These are phyloP conservation scores for Acanthamoeba royreba DNA, from an alignment of 208 protist genomes.

Conservation along the genomic window DNA sequence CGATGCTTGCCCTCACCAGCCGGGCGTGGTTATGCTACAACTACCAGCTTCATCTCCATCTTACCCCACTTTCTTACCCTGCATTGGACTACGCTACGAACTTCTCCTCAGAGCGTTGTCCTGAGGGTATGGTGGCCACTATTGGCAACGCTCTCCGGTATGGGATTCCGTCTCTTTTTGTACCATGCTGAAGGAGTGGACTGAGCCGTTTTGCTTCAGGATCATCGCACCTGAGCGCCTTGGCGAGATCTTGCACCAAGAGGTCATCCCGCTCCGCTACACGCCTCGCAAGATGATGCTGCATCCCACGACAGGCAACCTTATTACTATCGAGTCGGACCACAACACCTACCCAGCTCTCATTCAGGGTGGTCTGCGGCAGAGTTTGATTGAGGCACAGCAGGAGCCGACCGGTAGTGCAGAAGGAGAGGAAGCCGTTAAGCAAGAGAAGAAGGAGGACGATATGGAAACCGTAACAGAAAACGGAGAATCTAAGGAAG, in stretches of 20 bases:
- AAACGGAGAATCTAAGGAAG: conserved; percentile 37
- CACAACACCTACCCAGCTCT: conserved; percentile 67
- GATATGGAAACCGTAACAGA: conserved; percentile 27
- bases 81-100: conserved; percentile 76
- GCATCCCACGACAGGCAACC: conserved; percentile 67
- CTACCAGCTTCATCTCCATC: conserved; percentile 61
- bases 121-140: conserved; percentile 84
- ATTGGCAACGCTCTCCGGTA: conserved; percentile 69
- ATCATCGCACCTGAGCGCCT: conserved; percentile 76
- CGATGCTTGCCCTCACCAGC: conserved; percentile 85
- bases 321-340: conserved; percentile 85
- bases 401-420: neutral
- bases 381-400: neutral
- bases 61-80: conserved; percentile 83
- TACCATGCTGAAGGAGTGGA: neutral
- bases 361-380: neutral
- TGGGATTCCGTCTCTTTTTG: neutral
- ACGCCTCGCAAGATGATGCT: conserved; percentile 83
- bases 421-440: neutral
- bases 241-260: conserved; percentile 82
- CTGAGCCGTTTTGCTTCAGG: neutral
- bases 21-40: conserved; percentile 83
- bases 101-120: conserved; percentile 84
- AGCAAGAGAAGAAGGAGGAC: neutral
- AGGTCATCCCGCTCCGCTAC: conserved; percentile 70